Evolutionary conservation across 441 rosid species (phyloP).

Genomic region (Syzygium syzygioides): DNA sequence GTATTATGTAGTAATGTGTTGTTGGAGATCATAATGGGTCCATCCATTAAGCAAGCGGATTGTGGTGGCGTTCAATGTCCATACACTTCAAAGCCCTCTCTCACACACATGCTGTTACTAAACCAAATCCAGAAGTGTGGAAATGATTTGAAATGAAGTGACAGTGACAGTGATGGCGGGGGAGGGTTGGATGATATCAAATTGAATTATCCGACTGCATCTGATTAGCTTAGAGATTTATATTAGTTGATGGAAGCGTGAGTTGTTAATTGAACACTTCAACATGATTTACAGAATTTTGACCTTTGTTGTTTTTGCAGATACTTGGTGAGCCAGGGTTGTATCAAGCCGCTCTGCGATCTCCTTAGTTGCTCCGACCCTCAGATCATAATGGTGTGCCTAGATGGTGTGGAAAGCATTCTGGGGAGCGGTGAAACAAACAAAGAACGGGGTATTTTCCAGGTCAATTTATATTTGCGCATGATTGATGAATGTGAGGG

Average conservation of each 20-base stretch:
- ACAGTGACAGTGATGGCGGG: not conserved
- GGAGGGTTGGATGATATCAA: not conserved
- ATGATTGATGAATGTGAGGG: constrained; percentile 53
- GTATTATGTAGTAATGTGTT: not conserved
- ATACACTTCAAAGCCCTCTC: not conserved
- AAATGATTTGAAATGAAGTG: not conserved
- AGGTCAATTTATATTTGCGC: not conserved
- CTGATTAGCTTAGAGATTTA: not conserved
- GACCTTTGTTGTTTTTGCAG: not conserved
- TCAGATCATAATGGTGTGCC: not conserved
- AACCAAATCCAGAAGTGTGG: not conserved
- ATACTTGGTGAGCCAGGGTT: constrained; percentile 6
- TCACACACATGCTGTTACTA: not conserved
- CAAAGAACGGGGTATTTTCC: not conserved
- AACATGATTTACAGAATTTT: not conserved
- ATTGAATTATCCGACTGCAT: not conserved
- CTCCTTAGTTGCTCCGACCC: constrained; percentile 4
- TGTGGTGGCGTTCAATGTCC: not conserved
- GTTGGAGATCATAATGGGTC: not conserved
- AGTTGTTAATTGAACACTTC: not conserved
- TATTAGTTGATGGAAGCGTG: not conserved
- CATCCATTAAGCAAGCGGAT: not conserved
- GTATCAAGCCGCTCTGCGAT: constrained; percentile 10
- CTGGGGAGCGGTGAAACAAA: not conserved
- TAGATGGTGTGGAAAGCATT: constrained; percentile 5